A percentile compares a stretch with the other conserved stretches of the same genome.
These are phyloP conservation scores for Mycosarcoma mackinlayi DNA, from an alignment of 1,284 basidiomycete genomes.

Conservation along the genomic window DNA sequence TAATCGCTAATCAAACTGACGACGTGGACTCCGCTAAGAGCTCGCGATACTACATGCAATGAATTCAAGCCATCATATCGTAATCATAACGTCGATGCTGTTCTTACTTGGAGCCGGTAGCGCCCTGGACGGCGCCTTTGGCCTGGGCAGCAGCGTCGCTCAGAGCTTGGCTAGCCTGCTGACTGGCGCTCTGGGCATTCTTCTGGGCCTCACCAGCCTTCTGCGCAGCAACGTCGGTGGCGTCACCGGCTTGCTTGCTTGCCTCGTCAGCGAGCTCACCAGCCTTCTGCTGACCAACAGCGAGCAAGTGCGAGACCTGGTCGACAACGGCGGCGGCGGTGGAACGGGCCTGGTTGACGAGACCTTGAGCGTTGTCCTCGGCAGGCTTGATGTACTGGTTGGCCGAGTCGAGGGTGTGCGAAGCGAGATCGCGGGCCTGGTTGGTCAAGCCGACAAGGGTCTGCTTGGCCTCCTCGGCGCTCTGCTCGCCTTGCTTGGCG, in stretches of 20 bases:
- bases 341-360: slow-evolving; percentile 45
- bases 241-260: slow-evolving; percentile 36
- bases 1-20: too few species aligned
- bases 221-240: slow-evolving; percentile 24
- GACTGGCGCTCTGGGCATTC: slow-evolving; percentile 23
- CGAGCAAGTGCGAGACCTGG: slow-evolving; percentile 38
- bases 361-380: slow-evolving; percentile 34
- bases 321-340: slow-evolving; percentile 47
- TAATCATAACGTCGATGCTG: background rate
- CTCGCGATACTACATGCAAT: slow-evolving; percentile 13
- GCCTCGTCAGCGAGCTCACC: slow-evolving; percentile 46
- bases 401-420: slow-evolving; percentile 53
- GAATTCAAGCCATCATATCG: background rate
- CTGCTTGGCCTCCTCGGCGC: slow-evolving; percentile 53
- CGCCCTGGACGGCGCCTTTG: slow-evolving; percentile 40
- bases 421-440: slow-evolving; percentile 53
- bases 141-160: slow-evolving; percentile 49
- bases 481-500: slow-evolving; percentile 47
- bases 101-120: slow-evolving; percentile 37
- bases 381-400: slow-evolving; percentile 59
- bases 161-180: slow-evolving; percentile 41
- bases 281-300: slow-evolving; percentile 44
- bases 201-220: slow-evolving; percentile 33
- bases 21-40: too few species aligned
- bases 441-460: slow-evolving; percentile 44